Base-by-base conservation (phyloP, 345 rosid species). In the Eucalyptus brandiana region DNA sequence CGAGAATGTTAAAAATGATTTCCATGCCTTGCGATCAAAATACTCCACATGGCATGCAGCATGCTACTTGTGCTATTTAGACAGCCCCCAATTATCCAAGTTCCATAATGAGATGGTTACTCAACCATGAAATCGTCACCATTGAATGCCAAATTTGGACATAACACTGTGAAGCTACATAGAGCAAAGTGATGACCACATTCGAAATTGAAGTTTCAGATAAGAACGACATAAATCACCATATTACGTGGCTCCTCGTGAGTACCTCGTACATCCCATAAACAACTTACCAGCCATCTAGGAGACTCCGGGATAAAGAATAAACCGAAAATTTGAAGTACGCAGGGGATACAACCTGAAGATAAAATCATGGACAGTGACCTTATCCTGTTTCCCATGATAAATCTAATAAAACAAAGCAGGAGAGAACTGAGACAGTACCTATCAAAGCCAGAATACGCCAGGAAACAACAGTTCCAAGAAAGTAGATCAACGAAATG, bases 251-350 rank as follows among this genome's bases (percentile, higher is more conserved):
- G 30, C 16, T 76, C 83, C 30, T 37, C 45, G 19, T 6, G 1
- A 37, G 30, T 37, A 76, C 47, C 30, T 12, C 9, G 47, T 53
- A 53, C 30, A 86, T 7, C 42, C 47, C 47, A 37, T 76, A 76
- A 37, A 37, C 37, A 47, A 89, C 94, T 89, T 53, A 93, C 92
- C 91, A 91, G 88, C 96, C 95, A 94, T 94, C 94, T 88, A 7
- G 93, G 95, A 87, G 95, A 93, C 81, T 92, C 95, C 0, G 96
- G 95, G 89, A 92, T 91, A 91, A 89, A 94, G 50, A 92, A 92
- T 11, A 93, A 48, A 48, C 94, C 89, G 23, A 90, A 12, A 34
- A 93, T 34, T 23, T 91, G 93, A 51, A 92, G 30, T 47, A 91
- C 65, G 72, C 90, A 90, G 47, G 94, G 92, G 83, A 92, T 86